Base-by-base conservation (phyloP, 192 early-diverging fungal species). In the Backusella morwellensis region DNA sequence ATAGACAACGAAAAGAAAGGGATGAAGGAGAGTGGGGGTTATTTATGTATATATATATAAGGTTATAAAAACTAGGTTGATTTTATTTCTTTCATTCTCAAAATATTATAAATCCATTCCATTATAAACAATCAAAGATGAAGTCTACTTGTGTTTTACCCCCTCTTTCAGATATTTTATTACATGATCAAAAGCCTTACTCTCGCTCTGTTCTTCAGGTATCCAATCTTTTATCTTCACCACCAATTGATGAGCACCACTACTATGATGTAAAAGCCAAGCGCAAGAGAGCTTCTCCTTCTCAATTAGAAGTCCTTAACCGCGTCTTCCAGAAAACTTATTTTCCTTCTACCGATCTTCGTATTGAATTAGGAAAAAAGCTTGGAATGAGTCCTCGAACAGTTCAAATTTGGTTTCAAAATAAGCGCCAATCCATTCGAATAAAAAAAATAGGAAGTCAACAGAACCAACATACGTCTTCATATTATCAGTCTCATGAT, bases 321-420 rank as follows among this genome's bases (percentile, higher is more conserved):
- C 73, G 86, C 23, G 86, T 93, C 47, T 92, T 93, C 77, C 80
- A 82, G 42, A 81, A 87, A 41, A 94, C 92, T 12, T 88, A 83
- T 59, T 92, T 93, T 41, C 95, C 95, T 14, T 91, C 90, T 21
- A 90, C 92, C 4, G 90, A 93, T 66, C 77, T 90, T 77, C 89
- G 95, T 66, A 80, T 91, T 52, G 86, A 87, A 32, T 86, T 97
- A 9, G 94, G 92, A 21, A 83, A 83, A 36, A 80, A 84, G 35
- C 85, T 95, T 17, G 85, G 88, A 76, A 95, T 97, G 95, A 90
- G 91, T 38, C 92, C 94, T 32, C 89, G 94, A 35, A 91, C 91
- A n/a, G 92, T 97, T 41, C 95, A 97, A 85, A 92, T 97, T 74
- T 97, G 95, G 95, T 97, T 97, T 82, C 95, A 97, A 82, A 97